Conservation (phyloP, 768 basidiomycete genomes). For the Amanita brunnescens region DNA sequence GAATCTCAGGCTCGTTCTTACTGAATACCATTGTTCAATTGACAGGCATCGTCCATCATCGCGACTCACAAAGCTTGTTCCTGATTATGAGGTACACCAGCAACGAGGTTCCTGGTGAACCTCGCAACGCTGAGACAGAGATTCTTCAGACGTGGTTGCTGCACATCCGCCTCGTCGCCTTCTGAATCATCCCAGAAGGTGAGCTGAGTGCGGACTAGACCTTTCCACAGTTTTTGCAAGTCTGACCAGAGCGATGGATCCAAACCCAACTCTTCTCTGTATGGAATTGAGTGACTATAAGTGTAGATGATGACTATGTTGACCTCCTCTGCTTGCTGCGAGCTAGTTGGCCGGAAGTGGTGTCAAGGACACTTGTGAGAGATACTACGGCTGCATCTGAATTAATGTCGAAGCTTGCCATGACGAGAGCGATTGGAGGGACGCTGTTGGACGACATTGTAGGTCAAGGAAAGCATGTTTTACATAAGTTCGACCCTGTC, state of each 20-base stretch:
- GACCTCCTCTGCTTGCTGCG: slow-evolving; percentile 33
- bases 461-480: not conserved
- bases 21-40: slow-evolving; percentile 26
- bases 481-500: not conserved
- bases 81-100: slow-evolving; percentile 70
- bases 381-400: slow-evolving; percentile 22
- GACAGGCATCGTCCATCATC: not conserved
- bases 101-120: slow-evolving; percentile 80
- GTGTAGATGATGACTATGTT: not conserved
- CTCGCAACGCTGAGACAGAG: slow-evolving; percentile 52
- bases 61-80: slow-evolving; percentile 56
- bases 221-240: slow-evolving; percentile 49
- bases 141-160: slow-evolving; percentile 25
- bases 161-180: slow-evolving; percentile 21
- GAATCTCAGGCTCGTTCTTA: slow-evolving; percentile 61
- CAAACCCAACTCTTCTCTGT: slow-evolving; percentile 25
- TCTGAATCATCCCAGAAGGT: slow-evolving; percentile 45
- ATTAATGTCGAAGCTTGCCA: slow-evolving; percentile 31
- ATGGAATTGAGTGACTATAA: not conserved
- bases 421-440: slow-evolving; percentile 18
- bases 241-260: slow-evolving; percentile 46
- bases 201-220: slow-evolving; percentile 36
- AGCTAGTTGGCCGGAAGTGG: slow-evolving; percentile 42
- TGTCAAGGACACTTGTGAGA: slow-evolving; percentile 37
- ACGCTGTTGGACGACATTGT: slow-evolving; percentile 1